phyloP scores from a whole-genome alignment of 331 rosid species.

The Phaseolus coccineus region DNA sequence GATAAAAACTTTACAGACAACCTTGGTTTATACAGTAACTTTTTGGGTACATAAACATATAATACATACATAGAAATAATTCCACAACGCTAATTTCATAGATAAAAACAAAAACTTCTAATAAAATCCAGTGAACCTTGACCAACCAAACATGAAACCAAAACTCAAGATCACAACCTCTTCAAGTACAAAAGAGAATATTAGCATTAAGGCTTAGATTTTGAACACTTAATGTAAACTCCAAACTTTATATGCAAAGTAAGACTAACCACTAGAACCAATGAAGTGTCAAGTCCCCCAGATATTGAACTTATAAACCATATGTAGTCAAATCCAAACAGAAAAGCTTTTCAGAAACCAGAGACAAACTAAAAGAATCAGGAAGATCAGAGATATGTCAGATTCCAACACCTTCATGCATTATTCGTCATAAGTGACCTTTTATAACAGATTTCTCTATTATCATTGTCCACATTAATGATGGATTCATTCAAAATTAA shows the following conservation, averaged over 20 bases:
- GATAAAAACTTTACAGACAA: background rate
- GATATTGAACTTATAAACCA: background rate
- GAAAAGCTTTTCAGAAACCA: conserved; percentile 25
- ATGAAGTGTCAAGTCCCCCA: conserved; percentile 26
- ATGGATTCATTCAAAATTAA: background rate
- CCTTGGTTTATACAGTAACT: background rate
- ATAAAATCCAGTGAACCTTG: conserved; percentile 24
- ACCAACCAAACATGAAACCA: background rate
- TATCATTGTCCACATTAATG: background rate
- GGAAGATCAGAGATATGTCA: conserved; percentile 5
- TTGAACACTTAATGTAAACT: background rate
- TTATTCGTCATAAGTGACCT: background rate
- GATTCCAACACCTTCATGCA: conserved; percentile 2
- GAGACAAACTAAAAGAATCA: conserved; percentile 11
- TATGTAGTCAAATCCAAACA: conserved; percentile 23
- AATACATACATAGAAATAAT: background rate
- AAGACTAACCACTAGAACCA: background rate
- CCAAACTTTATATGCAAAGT: background rate
- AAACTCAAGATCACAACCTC: background rate
- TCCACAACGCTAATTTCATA: background rate
- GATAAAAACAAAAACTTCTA: background rate
- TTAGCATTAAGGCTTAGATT: background rate
- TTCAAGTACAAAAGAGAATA: background rate
- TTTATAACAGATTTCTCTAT: background rate
- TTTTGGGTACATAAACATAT: background rate